phyloP scores from a whole-genome alignment of 495 filamentous ascomycete genomes.

The Talaromyces ruber region DNA sequence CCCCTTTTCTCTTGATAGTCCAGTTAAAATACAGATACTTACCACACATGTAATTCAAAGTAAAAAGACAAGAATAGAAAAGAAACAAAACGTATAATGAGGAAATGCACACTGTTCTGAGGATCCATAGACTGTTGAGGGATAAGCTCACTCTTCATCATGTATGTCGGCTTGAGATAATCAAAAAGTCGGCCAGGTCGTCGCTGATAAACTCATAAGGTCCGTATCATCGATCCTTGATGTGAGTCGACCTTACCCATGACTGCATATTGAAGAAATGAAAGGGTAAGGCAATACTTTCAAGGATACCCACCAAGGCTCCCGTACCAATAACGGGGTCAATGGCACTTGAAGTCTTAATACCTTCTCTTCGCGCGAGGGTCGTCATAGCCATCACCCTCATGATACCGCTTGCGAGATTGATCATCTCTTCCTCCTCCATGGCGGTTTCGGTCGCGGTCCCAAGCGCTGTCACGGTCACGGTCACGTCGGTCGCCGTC shows the following conservation, averaged over 20 bases:
- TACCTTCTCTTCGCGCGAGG: constrained; percentile 72
- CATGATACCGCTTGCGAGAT: constrained; percentile 49
- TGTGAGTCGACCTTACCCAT: constrained; percentile 50
- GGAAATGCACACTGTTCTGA: neutral
- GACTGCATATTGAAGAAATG: constrained; percentile 44
- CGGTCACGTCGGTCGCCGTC: constrained; percentile 43
- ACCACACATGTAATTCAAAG: constrained; percentile 11
- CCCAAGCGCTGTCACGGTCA: constrained; percentile 35
- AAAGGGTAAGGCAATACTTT: constrained; percentile 29
- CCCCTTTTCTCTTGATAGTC: constrained; percentile 48
- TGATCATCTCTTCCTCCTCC: constrained; percentile 50
- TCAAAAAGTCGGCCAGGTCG: neutral
- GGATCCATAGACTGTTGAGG: neutral
- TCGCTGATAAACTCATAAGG: constrained; percentile 3
- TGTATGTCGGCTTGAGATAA: neutral
- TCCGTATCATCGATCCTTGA: constrained; percentile 1
- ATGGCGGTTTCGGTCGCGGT: constrained; percentile 40
- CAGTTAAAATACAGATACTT: constrained; percentile 10
- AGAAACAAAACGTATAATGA: constrained; percentile 7
- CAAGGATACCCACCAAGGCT: constrained; percentile 43
- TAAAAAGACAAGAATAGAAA: constrained; percentile 16
- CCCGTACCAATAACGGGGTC: constrained; percentile 19
- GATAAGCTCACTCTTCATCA: constrained; percentile 3
- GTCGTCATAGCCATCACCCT: constrained; percentile 62
- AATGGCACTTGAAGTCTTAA: constrained; percentile 30